These are phyloP conservation scores for Lactarius vividus DNA, from an alignment of 768 basidiomycete genomes.

Conservation along the genomic window DNA sequence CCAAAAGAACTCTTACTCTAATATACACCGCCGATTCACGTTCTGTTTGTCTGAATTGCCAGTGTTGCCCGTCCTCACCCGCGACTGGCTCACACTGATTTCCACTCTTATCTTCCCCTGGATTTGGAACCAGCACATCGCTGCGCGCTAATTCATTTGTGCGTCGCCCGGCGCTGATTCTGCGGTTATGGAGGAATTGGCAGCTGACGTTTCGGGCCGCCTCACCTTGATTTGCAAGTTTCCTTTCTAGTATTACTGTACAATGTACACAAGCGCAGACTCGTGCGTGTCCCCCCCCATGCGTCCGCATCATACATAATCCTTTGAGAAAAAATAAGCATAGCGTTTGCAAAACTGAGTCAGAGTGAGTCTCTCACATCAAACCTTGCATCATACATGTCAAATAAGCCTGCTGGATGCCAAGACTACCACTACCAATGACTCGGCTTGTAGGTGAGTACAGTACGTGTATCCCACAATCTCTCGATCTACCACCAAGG, in stretches of 20 bases:
- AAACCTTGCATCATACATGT: too few species aligned
- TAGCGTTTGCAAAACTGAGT: too few species aligned
- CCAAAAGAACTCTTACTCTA: too few species aligned
- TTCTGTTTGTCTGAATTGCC: too few species aligned
- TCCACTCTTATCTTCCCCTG: background rate
- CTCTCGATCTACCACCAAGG: background rate
- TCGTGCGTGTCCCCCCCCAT: too few species aligned
- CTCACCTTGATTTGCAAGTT: background rate
- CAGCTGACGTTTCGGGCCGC: background rate
- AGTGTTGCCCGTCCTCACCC: too few species aligned
- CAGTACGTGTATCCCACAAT: background rate
- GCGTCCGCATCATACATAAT: background rate
- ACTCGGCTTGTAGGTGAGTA: background rate
- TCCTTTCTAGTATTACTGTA: background rate
- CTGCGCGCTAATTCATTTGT: background rate
- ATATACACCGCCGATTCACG: too few species aligned
- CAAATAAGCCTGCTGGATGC: background rate
- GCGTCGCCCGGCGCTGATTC: background rate
- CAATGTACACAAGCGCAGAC: too few species aligned
- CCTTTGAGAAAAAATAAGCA: background rate
- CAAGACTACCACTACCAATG: background rate
- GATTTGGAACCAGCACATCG: background rate
- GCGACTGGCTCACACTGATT: too few species aligned
- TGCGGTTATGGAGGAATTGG: background rate
- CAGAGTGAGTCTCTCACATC: too few species aligned